Evolutionary conservation across 116 monocot species (phyloP).

Genomic region (Zostera marina): DNA sequence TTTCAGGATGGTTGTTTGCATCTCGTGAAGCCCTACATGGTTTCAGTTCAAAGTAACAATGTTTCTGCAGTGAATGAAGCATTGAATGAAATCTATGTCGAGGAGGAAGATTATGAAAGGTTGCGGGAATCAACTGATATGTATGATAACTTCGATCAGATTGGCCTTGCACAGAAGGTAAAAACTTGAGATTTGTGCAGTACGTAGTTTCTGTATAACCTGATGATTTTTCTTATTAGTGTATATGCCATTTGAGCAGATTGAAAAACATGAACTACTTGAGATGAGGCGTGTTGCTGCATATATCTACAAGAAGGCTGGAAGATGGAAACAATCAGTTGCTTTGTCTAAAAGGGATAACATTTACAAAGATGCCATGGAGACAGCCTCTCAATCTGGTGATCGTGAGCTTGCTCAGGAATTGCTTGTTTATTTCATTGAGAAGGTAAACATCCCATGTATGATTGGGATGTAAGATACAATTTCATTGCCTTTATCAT

Average conservation of each 20-base stretch:
- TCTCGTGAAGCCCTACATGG: slow-evolving; percentile 98
- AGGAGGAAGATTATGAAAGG: slow-evolving; percentile 98
- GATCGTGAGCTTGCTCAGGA: slow-evolving; percentile 92
- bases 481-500: too few species aligned
- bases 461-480: too few species aligned
- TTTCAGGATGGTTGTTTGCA: slow-evolving; percentile 78
- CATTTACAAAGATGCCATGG: slow-evolving; percentile 97
- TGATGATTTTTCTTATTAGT: slow-evolving; percentile 1
- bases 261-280: slow-evolving; percentile 98
- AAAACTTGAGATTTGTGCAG: not conserved
- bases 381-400: slow-evolving; percentile 95
- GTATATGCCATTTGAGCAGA: slow-evolving; percentile 18
- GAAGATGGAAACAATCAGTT: slow-evolving; percentile 99
- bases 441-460: slow-evolving; percentile 37
- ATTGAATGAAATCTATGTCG: slow-evolving; percentile 94
- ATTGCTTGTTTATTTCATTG: slow-evolving; percentile 97
- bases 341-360: slow-evolving; percentile 97
- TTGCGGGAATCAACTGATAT: slow-evolving; percentile 94
- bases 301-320: slow-evolving; percentile 99
- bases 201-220: not conserved
- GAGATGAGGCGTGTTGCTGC: slow-evolving; percentile 98
- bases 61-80: slow-evolving; percentile 77
- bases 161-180: slow-evolving; percentile 98
- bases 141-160: slow-evolving; percentile 99
- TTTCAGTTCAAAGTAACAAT: slow-evolving; percentile 98